A percentile compares a stretch with the other conserved stretches of the same genome.
These are phyloP conservation scores for Parietichytrium sp. DNA, from an alignment of 108 stramenopile genomes.

Conservation along the genomic window DNA sequence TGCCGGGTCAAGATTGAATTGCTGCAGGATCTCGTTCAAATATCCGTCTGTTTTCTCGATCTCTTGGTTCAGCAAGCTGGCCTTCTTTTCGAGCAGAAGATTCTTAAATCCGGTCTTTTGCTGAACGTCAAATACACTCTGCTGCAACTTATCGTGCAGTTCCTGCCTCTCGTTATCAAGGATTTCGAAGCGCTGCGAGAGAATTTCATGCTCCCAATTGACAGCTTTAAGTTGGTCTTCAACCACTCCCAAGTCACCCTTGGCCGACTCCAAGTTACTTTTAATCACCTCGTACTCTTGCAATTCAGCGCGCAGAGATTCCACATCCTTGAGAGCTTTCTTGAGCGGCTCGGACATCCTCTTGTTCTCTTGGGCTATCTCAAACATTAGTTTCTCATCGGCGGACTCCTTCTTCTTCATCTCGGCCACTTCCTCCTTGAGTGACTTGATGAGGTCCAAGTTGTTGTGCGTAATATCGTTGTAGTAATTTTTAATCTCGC, in stretches of 20 bases:
- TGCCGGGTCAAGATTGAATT: conserved; percentile 66
- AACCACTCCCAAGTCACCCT: conserved; percentile 51
- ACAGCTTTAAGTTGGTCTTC: conserved; percentile 54
- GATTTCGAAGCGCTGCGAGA: conserved; percentile 51
- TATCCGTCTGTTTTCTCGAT: conserved; percentile 66
- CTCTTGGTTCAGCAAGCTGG: conserved; percentile 52
- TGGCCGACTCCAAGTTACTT: background rate
- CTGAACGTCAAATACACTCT: conserved; percentile 63
- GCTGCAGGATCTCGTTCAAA: conserved; percentile 64
- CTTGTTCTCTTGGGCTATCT: conserved; percentile 63
- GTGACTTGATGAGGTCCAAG: conserved; percentile 67
- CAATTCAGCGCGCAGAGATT: conserved; percentile 53
- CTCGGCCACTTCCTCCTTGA: conserved; percentile 63
- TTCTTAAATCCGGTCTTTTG: conserved; percentile 71
- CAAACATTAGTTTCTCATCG: conserved; percentile 63
- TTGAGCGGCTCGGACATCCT: conserved; percentile 64
- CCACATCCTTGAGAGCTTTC: conserved; percentile 55
- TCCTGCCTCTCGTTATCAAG: conserved; percentile 55
- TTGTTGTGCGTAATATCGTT: conserved; percentile 74
- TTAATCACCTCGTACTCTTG: conserved; percentile 49
- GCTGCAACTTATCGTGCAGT: conserved; percentile 47
- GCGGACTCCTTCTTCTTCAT: conserved; percentile 58
- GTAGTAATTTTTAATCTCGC: conserved; percentile 71
- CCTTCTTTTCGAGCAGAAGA: conserved; percentile 72
- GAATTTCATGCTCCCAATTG: conserved; percentile 63